These are phyloP conservation scores for Macaranga tanarius DNA, from an alignment of 441 rosid genomes.

Conservation along the genomic window DNA sequence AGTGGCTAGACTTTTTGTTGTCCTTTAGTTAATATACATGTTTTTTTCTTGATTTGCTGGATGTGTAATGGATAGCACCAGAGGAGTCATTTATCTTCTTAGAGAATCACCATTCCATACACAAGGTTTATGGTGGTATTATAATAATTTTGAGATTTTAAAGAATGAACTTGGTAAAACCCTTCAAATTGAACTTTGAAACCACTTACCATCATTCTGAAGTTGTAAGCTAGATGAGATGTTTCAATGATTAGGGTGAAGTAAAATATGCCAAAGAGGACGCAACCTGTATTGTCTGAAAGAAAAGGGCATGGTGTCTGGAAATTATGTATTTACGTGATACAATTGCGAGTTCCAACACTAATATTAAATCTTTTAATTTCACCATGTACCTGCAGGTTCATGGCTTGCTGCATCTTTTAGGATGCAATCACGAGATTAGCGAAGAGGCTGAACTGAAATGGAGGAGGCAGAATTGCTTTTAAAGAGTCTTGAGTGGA, in stretches of 20 bases:
- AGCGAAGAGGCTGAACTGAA: conserved; percentile 91
- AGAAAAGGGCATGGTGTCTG: not conserved
- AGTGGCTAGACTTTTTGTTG: conserved; percentile 23
- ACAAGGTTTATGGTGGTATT: not conserved
- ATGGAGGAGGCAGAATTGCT: conserved; percentile 89
- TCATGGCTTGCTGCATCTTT: conserved; percentile 86
- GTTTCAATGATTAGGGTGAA: not conserved
- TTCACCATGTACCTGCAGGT: conserved; percentile 45
- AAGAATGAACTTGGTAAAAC: not conserved
- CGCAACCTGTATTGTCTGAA: not conserved
- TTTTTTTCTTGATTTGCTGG: conserved; percentile 7
- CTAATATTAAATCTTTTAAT: not conserved
- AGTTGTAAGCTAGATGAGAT: not conserved
- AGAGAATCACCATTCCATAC: not conserved
- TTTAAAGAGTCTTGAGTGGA: conserved; percentile 83
- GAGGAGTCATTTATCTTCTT: not conserved
- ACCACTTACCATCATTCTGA: not conserved
- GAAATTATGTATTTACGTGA: not conserved
- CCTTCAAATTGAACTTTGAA: not conserved
- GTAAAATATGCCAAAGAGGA: too few species aligned
- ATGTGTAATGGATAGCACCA: not conserved
- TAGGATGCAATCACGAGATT: conserved; percentile 94
- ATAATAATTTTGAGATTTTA: not conserved
- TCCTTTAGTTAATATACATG: not conserved
- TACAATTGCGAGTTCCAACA: not conserved